Evolutionary conservation across 345 rosid species (phyloP), one percentile per base, ranked within the genome.

Genomic region (Sonneratia alba): DNA sequence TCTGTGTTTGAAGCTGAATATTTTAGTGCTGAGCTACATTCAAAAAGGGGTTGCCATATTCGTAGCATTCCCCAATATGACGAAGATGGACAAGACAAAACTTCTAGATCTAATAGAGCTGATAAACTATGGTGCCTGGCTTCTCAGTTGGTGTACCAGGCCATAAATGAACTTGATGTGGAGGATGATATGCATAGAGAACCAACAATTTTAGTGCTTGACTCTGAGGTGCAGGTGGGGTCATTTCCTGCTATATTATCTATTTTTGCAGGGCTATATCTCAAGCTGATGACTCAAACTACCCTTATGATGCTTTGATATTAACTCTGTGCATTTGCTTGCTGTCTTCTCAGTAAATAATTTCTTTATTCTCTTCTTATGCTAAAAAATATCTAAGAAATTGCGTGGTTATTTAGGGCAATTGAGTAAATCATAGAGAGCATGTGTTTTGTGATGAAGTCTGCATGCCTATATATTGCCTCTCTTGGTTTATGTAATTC

Each of bases 181-280:
- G 87, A 81, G 14, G 85, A 77, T 9, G 18, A 72, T 73, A 70
- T 64, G 70, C 59, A 69, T 37, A 86, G 90, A 78, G 97, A 88
- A 70, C 90, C 99, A 45, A 77, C 85, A 67, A 84, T 90, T 75
- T 77, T 95, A 71, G 97, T 92, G 74, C 76, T 88, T 70, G 99
- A 90, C 71, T 69, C 72, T 71, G 97, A 89, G 77, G 86, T 92
- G 73, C 99, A 95, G 99, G 99, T 92, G 59, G 53, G 53, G 89
- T 12, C 62, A 16, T 40, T 21, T 37, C 36, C 3, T 16, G 4
- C 24, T 36, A 37, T 36, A 36, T 53, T 3, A 37, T 65, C 6
- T 65, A 1, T 16, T 66, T 66, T 5, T 36, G 10, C n/a, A 18
- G 45, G 68, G 12, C 3, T 12, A 34, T 32, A 65, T 65, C 38